A percentile compares a stretch with the other conserved stretches of the same genome.
Evolutionary conservation across 2,329 filamentous ascomycete genomes (phyloP).

Genomic region (Fusarium ramigenum): DNA sequence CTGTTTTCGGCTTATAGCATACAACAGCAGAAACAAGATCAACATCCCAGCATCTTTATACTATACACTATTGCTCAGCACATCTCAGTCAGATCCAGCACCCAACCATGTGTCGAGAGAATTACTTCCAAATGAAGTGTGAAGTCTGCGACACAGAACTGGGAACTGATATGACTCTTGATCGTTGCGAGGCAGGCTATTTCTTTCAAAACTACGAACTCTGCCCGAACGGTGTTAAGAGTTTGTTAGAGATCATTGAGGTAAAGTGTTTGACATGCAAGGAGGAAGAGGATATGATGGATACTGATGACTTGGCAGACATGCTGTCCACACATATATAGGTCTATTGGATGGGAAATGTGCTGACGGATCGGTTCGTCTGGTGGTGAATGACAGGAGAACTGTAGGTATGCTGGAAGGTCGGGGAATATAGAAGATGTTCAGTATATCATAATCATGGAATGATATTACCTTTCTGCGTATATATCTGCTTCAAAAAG

Average conservation of each 20-base stretch:
- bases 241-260: neutral
- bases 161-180: neutral
- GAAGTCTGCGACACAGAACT: neutral
- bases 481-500: no score
- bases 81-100: neutral
- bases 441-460: neutral
- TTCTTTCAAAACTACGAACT: neutral
- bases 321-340: neutral
- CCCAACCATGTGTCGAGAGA: neutral
- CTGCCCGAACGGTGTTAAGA: neutral
- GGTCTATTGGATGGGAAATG: neutral
- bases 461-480: no score
- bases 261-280: neutral
- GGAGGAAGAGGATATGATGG: neutral
- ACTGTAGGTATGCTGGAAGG: rapidly evolving
- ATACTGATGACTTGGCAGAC: neutral
- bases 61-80: neutral
- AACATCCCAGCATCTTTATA: neutral
- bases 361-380: no score
- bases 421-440: neutral
- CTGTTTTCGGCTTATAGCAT: rapidly evolving
- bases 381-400: rapidly evolving
- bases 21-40: neutral
- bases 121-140: neutral
- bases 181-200: neutral